Conservation (phyloP, 306 rosid species). For the Lagenaria siceraria region DNA sequence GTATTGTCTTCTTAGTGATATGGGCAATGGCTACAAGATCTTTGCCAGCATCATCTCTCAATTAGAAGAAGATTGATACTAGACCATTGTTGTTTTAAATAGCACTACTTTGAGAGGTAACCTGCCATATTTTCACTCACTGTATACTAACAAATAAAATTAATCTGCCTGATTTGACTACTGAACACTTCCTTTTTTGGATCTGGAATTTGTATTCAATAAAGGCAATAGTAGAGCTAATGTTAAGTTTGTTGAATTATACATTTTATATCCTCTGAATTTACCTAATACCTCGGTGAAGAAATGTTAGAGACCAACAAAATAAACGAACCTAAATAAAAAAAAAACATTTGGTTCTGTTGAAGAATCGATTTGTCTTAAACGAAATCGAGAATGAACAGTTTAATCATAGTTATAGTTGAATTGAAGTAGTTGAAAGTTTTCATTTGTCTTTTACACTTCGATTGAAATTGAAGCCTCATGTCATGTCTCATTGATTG, state of each 20-base stretch:
- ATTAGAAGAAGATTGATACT: conserved; percentile 36
- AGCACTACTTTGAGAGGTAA: neutral
- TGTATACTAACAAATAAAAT: neutral
- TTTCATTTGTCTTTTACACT: too few relatives aligned
- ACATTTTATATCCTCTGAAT: neutral
- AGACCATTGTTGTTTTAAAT: neutral
- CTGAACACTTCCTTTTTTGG: neutral
- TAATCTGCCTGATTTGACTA: neutral
- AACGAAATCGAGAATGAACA: neutral
- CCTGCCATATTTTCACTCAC: neutral
- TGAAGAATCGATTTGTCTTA: neutral
- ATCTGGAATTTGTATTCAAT: neutral
- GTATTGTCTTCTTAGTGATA: conserved; percentile 74
- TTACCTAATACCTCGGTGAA: neutral
- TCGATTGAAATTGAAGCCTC: too few relatives aligned
- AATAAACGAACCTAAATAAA: neutral
- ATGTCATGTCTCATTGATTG: too few relatives aligned
- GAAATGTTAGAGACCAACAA: too few relatives aligned
- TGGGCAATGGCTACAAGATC: conserved; percentile 70
- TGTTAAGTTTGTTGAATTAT: neutral
- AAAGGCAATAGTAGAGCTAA: neutral
- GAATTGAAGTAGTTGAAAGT: neutral
- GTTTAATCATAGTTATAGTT: neutral
- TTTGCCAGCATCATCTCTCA: conserved; percentile 59
- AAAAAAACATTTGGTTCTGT: neutral